A percentile compares a stretch with the other conserved stretches of the same genome.
These are phyloP conservation scores for Bryopsis sp. DNA, from an alignment of 139 green algal species.

Conservation along the genomic window DNA sequence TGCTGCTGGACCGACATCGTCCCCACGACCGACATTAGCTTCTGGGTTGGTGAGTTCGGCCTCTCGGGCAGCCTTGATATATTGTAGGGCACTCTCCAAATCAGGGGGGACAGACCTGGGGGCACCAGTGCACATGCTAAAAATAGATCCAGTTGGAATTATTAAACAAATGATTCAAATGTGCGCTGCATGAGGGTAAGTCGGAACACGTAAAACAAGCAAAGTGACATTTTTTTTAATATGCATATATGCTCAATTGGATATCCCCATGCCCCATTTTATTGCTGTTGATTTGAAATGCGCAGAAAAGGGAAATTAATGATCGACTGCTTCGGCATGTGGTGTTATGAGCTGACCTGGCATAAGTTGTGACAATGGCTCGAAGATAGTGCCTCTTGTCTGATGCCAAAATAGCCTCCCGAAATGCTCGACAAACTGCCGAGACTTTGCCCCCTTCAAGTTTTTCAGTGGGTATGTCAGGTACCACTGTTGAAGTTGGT, in stretches of 20 bases:
- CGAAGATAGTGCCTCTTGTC: constrained; percentile 31
- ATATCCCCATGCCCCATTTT: too few relatives aligned
- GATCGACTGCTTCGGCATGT: too few relatives aligned
- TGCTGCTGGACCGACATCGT: constrained; percentile 21
- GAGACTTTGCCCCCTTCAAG: constrained; percentile 33
- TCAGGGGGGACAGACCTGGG: constrained; percentile 43
- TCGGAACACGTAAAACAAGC: too few relatives aligned
- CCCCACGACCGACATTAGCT: neutral
- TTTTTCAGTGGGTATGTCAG: neutral
- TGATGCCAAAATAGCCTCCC: constrained; percentile 21
- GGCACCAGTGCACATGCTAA: too few relatives aligned
- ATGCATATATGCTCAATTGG: too few relatives aligned
- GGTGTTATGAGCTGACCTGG: constrained; percentile 22
- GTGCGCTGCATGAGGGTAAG: neutral
- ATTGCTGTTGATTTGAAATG: too few relatives aligned
- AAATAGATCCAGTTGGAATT: too few relatives aligned
- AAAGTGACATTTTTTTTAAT: too few relatives aligned
- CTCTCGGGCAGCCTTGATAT: constrained; percentile 55
- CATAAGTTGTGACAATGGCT: constrained; percentile 48
- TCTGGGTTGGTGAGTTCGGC: constrained; percentile 27
- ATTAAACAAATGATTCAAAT: neutral
- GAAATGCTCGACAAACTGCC: constrained; percentile 35
- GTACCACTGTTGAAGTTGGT: neutral
- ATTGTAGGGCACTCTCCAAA: constrained; percentile 58
- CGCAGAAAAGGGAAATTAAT: too few relatives aligned